phyloP scores from a whole-genome alignment of 1,284 basidiomycete species.

The Naganishia sp. region DNA sequence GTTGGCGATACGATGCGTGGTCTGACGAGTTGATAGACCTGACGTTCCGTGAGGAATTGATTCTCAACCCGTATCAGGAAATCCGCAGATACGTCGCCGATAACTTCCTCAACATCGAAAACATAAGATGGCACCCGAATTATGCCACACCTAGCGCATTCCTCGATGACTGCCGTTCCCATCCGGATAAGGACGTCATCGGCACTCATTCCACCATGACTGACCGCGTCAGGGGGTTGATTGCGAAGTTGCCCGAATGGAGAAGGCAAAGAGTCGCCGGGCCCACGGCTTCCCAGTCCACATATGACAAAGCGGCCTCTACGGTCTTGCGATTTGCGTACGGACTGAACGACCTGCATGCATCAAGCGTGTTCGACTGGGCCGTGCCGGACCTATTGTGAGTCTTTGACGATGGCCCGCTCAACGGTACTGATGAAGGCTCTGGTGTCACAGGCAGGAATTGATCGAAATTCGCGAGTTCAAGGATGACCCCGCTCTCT shows the following conservation, averaged over 20 bases:
- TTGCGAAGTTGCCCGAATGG: constrained; percentile 65
- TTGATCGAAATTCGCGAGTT: constrained; percentile 28
- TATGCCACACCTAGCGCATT: constrained; percentile 69
- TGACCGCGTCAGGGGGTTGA: constrained; percentile 61
- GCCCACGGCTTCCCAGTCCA: constrained; percentile 76
- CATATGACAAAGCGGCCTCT: constrained; percentile 82
- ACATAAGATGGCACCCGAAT: constrained; percentile 71
- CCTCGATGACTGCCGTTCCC: constrained; percentile 62
- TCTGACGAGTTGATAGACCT: constrained; percentile 68
- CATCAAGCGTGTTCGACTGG: constrained; percentile 73
- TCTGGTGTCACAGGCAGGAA: constrained; percentile 9
- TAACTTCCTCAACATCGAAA: constrained; percentile 67
- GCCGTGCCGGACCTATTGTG: constrained; percentile 69
- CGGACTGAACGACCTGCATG: constrained; percentile 71
- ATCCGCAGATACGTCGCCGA: constrained; percentile 71
- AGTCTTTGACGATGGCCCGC: constrained; percentile 44
- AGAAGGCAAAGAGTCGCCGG: constrained; percentile 76
- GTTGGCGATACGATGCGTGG: constrained; percentile 73
- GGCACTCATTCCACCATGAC: constrained; percentile 67
- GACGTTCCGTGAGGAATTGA: constrained; percentile 66
- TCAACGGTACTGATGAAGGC: not conserved
- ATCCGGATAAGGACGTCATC: constrained; percentile 67
- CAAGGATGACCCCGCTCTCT: constrained; percentile 21
- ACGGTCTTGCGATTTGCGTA: constrained; percentile 73
- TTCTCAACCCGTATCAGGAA: constrained; percentile 80